Conservation (phyloP, 148 eudicot species). For the Simmondsia chinensis region DNA sequence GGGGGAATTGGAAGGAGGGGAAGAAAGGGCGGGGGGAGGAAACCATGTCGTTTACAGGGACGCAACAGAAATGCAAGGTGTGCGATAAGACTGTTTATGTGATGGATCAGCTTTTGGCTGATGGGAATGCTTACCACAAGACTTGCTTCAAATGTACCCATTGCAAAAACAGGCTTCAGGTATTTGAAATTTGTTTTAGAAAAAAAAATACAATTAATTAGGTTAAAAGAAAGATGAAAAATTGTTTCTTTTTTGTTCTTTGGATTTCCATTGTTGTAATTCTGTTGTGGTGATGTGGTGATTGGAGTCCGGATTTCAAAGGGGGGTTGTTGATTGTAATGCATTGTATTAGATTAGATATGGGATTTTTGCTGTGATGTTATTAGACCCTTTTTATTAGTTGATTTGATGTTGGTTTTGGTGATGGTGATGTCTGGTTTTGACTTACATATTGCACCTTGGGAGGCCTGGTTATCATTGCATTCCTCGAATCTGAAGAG, state of each 20-base stretch:
- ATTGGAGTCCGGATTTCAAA: background rate
- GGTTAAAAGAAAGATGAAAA: too few species aligned
- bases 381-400: too few species aligned
- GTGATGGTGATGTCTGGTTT: background rate
- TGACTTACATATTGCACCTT: too few species aligned
- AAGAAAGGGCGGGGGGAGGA: constrained; percentile 1
- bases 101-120: constrained; percentile 73
- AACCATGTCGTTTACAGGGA: constrained; percentile 73
- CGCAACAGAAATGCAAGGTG: constrained; percentile 79
- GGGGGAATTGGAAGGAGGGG: background rate
- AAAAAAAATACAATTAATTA: too few species aligned
- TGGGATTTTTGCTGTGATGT: background rate
- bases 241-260: background rate
- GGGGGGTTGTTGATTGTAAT: background rate
- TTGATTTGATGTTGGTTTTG: too few species aligned
- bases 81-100: constrained; percentile 86
- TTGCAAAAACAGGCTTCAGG: constrained; percentile 80
- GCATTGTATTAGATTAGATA: background rate
- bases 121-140: constrained; percentile 65
- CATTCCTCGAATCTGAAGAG: too few species aligned
- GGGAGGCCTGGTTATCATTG: too few species aligned
- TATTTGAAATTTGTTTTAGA: constrained; percentile 2
- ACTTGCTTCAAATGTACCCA: constrained; percentile 86
- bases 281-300: too few species aligned
- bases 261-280: too few species aligned